A percentile compares a stretch with the other conserved stretches of the same genome.
Evolutionary conservation across 2,329 filamentous ascomycete genomes (phyloP).

Genomic region (Pyricularia pennisetigena): DNA sequence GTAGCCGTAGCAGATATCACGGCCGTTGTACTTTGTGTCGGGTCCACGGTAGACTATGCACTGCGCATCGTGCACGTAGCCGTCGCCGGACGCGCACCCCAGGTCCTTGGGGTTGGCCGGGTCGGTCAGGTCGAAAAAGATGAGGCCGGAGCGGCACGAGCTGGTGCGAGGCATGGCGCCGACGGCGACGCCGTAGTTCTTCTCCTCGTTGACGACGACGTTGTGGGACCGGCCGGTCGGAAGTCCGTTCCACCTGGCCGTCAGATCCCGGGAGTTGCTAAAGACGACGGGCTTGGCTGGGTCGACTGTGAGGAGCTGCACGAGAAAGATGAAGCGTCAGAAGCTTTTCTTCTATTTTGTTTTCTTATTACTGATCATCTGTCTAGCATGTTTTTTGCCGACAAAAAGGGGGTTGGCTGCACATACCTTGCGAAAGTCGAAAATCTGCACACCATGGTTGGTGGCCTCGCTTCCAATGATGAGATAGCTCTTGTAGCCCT

Average conservation of each 20-base stretch:
- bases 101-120: conserved; percentile 40
- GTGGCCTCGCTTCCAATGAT: conserved; percentile 30
- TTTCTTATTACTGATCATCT: no score
- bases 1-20: conserved; percentile 47
- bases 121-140: conserved; percentile 48
- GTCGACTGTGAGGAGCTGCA: conserved; percentile 35
- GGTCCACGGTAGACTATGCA: conserved; percentile 45
- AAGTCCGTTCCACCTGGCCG: conserved; percentile 2
- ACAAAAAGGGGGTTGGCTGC: conserved; percentile 21
- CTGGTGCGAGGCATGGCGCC: conserved; percentile 25
- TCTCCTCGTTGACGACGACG: conserved; percentile 6
- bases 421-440: conserved; percentile 50
- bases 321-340: background rate
- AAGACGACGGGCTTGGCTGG: conserved; percentile 20
- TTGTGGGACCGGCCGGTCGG: conserved; percentile 3
- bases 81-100: conserved; percentile 43
- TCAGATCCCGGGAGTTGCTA: conserved; percentile 3
- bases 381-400: conserved; percentile 24
- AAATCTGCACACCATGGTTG: conserved; percentile 50
- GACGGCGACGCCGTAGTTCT: conserved; percentile 33
- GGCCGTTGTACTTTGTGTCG: conserved; percentile 32
- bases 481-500: conserved; percentile 24
- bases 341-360: no score
- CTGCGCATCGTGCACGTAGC: conserved; percentile 53
- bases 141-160: conserved; percentile 22